Conservation (phyloP, 306 rosid genomes). For the Prunus kanzakura region DNA sequence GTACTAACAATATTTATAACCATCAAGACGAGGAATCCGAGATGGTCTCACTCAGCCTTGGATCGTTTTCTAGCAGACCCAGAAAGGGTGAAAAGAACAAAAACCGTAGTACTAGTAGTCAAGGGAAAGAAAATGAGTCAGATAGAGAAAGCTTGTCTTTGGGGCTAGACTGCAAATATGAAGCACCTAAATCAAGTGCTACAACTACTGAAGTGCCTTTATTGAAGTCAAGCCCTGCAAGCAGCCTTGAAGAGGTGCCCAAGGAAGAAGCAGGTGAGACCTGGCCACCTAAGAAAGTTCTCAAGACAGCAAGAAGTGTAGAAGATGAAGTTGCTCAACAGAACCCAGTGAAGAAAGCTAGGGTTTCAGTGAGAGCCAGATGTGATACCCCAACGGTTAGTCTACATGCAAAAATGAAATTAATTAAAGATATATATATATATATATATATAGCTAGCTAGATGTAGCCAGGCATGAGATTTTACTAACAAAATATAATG, state of each 20-base stretch:
- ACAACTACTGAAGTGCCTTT: constrained; percentile 27
- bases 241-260: constrained; percentile 41
- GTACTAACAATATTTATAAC: neutral
- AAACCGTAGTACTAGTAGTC: constrained; percentile 4
- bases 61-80: constrained; percentile 42
- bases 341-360: constrained; percentile 62
- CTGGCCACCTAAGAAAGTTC: constrained; percentile 45
- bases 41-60: constrained; percentile 71
- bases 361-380: constrained; percentile 87
- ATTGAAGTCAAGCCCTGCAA: constrained; percentile 43
- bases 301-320: constrained; percentile 36
- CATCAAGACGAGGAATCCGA: constrained; percentile 44
- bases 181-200: constrained; percentile 42
- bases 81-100: constrained; percentile 39
- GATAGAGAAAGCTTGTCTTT: constrained; percentile 46
- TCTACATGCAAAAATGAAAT: neutral
- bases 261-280: constrained; percentile 60
- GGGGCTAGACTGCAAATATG: constrained; percentile 62
- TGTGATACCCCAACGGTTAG: constrained; percentile 85
- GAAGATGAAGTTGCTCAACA: constrained; percentile 73
- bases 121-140: constrained; percentile 22
- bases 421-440: neutral
- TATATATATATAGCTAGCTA: neutral
- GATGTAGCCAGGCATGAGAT: neutral
- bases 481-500: neutral